Evolutionary conservation across 1,284 basidiomycete species (phyloP), one percentile per base, ranked within the genome.

Genomic region (Pyrrhoderma lamaoense): DNA sequence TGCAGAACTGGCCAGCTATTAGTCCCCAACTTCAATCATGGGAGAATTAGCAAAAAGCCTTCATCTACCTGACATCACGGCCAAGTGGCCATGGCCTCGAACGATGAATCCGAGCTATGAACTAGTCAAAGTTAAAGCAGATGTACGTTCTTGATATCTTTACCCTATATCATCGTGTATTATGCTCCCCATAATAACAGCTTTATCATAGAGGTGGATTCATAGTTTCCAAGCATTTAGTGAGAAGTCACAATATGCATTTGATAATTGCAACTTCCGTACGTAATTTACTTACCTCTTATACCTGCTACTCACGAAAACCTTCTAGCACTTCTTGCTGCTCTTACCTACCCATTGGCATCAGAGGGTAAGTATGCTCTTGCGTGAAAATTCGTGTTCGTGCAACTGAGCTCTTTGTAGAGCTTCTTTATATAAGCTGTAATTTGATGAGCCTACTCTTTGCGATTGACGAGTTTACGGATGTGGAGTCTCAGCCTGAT

Each of bases 371-470:
- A 53, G 62, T 5, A 14, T 23, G 19, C 13, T 18, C 5, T 3
- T 21, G 11, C 27, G 11, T 5, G 27, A 31, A 5, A 31, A 31
- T 31, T 5, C 27, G 5, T 5, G 11, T 31, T 31, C 5, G 7
- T 31, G 27, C 5, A 5, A 31, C 27, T 21, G 19, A 43, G 21
- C 16, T 2, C 13, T 8, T 31, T n/a, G n/a, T 42, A 64, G 62
- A 60, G n/a, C 45, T 57, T 27, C 46, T 65, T 21, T 59, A 66
- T 3, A 60, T 56, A 8, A 59, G 58, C 1, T 68, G 67, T 55
- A 70, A 74, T 52, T 55, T 72, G 11, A 70, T 70, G 64, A 66
- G 67, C 40, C 56, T 70, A 7, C 69, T 71, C 52, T 73, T 71
- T 53, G 64, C 69, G 7, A 61, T 71, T 42, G 72, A 74, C 53